Evolutionary conservation across 1,284 basidiomycete species (phyloP), one percentile per base, ranked within the genome.

Genomic region (Ganoderma boninense): DNA sequence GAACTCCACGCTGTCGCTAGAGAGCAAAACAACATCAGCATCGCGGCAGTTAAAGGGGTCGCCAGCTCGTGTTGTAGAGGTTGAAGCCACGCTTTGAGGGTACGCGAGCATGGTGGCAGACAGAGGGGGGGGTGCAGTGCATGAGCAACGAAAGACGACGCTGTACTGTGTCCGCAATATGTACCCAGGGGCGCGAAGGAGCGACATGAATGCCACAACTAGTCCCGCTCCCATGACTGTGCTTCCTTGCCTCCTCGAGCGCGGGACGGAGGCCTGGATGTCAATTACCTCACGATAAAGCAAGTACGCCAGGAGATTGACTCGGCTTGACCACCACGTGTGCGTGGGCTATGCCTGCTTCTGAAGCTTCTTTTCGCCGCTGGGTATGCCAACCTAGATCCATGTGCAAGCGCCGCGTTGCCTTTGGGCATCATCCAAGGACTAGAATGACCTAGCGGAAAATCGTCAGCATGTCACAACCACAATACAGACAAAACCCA

Each of bases 1-100:
- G 66, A 73, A 73, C 52, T 71, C 69, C 40, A 69, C 49, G 29
- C 62, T 63, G 35, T 73, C 72, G 64, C 46, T 67, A 0, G 72
- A 54, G 20, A 46, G 67, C 3, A 73, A 63, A 11, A 71, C 49
- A 57, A 71, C 16, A 49, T 73, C 59, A 1, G 69, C 67, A 18
- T 71, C 68, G 13, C 65, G 65, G 54, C 62, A 54, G 59, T 66
- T 44, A 63, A 71, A 73, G 14, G 72, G 72, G 38, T 62, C 38
- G 40, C 60, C 14, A 11, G 60, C 60, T 23, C 14, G 63, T 35
- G 2, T 42, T 20, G 42, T 11, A 4, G 42, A n/a, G 2, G 67
- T 26, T 10, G 42, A 42, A 0, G 43, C 23, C 14, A 20, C 44
- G 11, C 60, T 43, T 10, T 26, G 62, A 10, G 56, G 6, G 40